Percentiles rank a stretch among this genome's conserved stretches.
Evolutionary conservation across 1,284 basidiomycete genomes (phyloP).

Genomic region (Rhodotorula mucilaginosa): DNA sequence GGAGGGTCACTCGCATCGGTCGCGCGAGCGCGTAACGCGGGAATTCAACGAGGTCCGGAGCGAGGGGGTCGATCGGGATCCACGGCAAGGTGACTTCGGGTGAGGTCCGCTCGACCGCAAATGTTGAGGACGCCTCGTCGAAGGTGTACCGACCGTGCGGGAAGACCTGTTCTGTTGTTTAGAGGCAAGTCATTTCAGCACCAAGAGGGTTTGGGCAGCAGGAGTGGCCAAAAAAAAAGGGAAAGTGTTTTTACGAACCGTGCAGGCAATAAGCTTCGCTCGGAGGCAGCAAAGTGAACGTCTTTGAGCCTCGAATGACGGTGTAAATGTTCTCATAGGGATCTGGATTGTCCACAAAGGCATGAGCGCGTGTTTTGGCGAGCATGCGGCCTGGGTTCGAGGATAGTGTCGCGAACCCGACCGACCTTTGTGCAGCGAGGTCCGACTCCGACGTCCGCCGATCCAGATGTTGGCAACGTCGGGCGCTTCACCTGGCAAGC

Average conservation of each 20-base stretch:
- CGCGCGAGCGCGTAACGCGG: slow-evolving; percentile 53
- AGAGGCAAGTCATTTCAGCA: slow-evolving; percentile 24
- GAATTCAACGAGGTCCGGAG: slow-evolving; percentile 18
- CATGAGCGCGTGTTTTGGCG: not conserved
- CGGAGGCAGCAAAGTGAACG: slow-evolving; percentile 79
- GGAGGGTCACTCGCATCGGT: slow-evolving; percentile 64
- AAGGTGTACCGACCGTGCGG: slow-evolving; percentile 23
- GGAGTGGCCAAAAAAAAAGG: slow-evolving; percentile 46
- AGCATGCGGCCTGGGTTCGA: not conserved
- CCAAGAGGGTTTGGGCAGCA: not conserved
- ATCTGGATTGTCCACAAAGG: slow-evolving; percentile 54
- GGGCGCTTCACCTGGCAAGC: slow-evolving; percentile 51
- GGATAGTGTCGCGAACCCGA: not conserved
- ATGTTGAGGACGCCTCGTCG: slow-evolving; percentile 3
- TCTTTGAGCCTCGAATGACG: slow-evolving; percentile 76
- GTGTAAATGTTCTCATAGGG: slow-evolving; percentile 90
- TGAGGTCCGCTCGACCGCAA: slow-evolving; percentile 12
- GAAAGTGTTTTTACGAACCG: slow-evolving; percentile 65
- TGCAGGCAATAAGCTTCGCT: slow-evolving; percentile 77
- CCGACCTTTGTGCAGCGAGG: slow-evolving; percentile 79
- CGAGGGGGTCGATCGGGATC: slow-evolving; percentile 43
- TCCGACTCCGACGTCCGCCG: slow-evolving; percentile 69
- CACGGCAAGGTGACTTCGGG: slow-evolving; percentile 33
- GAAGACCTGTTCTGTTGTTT: slow-evolving; percentile 17
- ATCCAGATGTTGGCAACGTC: slow-evolving; percentile 93